Conservation (phyloP, 257 asterid genomes). For the Ligustrum vulgare region DNA sequence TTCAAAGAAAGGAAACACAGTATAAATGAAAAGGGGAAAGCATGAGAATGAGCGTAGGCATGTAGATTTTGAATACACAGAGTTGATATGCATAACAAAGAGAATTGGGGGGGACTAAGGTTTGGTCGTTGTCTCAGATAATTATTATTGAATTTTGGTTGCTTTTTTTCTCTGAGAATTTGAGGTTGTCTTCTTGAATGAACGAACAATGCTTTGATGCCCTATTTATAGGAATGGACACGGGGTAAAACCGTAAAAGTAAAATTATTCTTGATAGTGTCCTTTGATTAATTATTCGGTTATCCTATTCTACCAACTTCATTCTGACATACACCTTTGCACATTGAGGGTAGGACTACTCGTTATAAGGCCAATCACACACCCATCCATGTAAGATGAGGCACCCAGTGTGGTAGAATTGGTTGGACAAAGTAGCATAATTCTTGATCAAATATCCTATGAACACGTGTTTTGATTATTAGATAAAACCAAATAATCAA, state of each 20-base stretch:
- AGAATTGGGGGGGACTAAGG: constrained; percentile 7
- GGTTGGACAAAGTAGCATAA: no score
- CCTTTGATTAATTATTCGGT: no score
- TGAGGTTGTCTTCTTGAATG: constrained; percentile 17
- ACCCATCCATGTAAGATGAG: no score
- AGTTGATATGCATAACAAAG: constrained; percentile 29
- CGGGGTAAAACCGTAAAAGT: not conserved
- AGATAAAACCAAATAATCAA: no score
- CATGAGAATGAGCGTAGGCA: constrained; percentile 30
- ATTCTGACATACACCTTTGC: no score
- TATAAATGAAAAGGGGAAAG: constrained; percentile 18
- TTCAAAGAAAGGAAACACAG: constrained; percentile 25
- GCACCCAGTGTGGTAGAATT: no score
- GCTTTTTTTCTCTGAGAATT: not conserved
- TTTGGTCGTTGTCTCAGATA: not conserved
- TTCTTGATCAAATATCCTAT: not conserved
- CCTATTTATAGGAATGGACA: constrained; percentile 27
- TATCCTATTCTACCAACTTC: no score
- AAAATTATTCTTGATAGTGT: not conserved
- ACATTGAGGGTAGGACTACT: no score
- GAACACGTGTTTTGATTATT: no score
- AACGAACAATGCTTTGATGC: constrained; percentile 8
- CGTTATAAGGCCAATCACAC: no score
- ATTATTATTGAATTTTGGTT: constrained; percentile 8
- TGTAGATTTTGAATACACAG: constrained; percentile 16